Evolutionary conservation across 768 basidiomycete species (phyloP), one percentile per base, ranked within the genome.

Genomic region (Mycena rosella): DNA sequence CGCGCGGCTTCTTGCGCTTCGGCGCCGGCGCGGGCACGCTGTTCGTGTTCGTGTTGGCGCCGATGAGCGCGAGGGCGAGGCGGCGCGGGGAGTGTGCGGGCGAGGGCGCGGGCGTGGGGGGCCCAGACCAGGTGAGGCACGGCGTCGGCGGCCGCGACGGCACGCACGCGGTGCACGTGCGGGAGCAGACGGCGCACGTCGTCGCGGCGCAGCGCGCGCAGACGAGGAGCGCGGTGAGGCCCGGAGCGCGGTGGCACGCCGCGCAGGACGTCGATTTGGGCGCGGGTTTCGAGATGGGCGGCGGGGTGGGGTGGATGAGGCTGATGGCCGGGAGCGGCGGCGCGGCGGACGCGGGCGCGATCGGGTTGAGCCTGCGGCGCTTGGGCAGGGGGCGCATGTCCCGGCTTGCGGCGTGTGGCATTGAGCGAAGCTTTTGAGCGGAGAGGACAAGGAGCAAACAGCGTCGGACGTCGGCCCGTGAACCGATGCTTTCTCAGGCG

Each of bases 181-280:
- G 80, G 22, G 85, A 79, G 65, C 85, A 86, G 29, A 86, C 77
- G 0, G 79, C 67, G 65, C 85, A 86, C 8, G 81, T 83, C 10
- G 79, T 75, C 5, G 78, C 72, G 3, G 76, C 72, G 67, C 85
- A 86, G 32, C 85, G 47, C 27, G 73, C 32, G 34, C 71, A 72
- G 49, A 63, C 27, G 45, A 66, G 48, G 58, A 29, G 8, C 49
- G 44, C 18, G 38, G 58, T n/a, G n/a, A n/a, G n/a, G n/a, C n/a
- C 20, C 49, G 44, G 47, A 34, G 65, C 59, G 22, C 73, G 75
- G 53, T 74, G 74, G 62, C 64, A 75, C 42, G 68, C 71, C 34
- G 34, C 72, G 69, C 64, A 75, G 59, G 49, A 34, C 5, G 32
- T 11, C 32, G 32, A 53, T 30, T 22, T 22, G 11, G 55, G 9